Evolutionary conservation across 306 rosid species (phyloP).

Genomic region (Castanospermum australe): DNA sequence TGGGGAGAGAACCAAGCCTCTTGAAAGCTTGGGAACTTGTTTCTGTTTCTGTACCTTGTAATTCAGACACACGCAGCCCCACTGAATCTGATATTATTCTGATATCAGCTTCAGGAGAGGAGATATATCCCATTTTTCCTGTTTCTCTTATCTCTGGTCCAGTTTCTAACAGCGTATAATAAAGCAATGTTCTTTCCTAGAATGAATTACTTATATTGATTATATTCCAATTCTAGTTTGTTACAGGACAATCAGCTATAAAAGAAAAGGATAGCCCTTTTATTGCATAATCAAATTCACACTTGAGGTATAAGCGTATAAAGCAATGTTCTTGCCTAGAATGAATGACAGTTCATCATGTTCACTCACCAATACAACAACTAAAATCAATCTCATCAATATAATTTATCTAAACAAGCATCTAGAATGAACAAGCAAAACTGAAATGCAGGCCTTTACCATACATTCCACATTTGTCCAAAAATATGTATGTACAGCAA

Average conservation of each 20-base stretch:
- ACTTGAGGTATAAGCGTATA: neutral
- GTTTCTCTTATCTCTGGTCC: no score
- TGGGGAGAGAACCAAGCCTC: no score
- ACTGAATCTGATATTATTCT: no score
- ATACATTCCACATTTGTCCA: neutral
- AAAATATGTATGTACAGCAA: neutral
- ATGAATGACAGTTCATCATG: neutral
- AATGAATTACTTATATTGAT: neutral
- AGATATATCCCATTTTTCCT: no score
- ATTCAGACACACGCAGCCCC: no score
- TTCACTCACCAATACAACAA: constrained; percentile 1
- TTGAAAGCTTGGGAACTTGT: no score
- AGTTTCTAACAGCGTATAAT: no score
- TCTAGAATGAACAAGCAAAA: neutral
- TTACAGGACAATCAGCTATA: neutral
- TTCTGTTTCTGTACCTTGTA: no score
- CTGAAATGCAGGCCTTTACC: neutral
- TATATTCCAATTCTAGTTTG: neutral
- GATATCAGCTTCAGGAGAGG: no score
- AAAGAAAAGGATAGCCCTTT: neutral
- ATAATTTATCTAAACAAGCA: neutral
- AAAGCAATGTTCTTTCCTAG: no score
- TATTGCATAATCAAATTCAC: constrained; percentile 6
- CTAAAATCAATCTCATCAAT: neutral
- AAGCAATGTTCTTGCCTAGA: neutral